Conservation (phyloP, 225 moss, liverwort and hornwort genomes). For the Pseudoscleropodium purum region DNA sequence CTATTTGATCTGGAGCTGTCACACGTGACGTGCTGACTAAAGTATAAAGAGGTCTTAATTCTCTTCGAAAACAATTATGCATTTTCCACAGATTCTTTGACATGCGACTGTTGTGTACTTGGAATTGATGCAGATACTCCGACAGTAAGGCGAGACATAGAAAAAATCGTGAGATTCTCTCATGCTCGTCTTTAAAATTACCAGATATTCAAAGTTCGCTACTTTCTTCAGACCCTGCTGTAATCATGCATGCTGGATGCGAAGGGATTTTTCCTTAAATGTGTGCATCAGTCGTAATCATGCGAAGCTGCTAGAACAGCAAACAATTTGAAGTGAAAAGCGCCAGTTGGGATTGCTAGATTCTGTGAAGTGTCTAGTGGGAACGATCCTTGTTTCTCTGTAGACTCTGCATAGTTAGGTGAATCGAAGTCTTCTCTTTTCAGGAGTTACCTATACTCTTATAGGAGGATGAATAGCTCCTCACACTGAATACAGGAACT, state of each 20-base stretch:
- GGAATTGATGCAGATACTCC: constrained; percentile 20
- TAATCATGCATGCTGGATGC: background rate
- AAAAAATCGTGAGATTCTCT: constrained; percentile 27
- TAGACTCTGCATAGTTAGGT: background rate
- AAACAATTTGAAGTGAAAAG: background rate
- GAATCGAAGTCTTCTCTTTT: background rate
- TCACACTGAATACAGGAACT: background rate
- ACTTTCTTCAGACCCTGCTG: background rate
- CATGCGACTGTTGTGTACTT: constrained; percentile 9
- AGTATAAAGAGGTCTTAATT: background rate
- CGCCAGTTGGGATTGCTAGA: background rate
- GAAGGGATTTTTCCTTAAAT: background rate
- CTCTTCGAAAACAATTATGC: background rate
- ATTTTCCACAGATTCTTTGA: constrained; percentile 3
- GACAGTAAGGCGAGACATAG: constrained; percentile 8
- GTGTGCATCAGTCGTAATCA: background rate
- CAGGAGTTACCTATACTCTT: background rate
- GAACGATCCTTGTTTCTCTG: background rate
- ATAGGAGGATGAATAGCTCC: background rate
- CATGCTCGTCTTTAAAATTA: background rate
- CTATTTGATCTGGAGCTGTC: background rate
- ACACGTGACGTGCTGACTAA: background rate
- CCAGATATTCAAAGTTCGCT: background rate
- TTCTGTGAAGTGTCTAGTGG: background rate
- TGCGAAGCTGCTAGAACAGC: background rate